Percentiles rank a stretch among this genome's conserved stretches.
Conservation (phyloP, 2,329 filamentous ascomycete genomes). For the Alternaria arborescens region DNA sequence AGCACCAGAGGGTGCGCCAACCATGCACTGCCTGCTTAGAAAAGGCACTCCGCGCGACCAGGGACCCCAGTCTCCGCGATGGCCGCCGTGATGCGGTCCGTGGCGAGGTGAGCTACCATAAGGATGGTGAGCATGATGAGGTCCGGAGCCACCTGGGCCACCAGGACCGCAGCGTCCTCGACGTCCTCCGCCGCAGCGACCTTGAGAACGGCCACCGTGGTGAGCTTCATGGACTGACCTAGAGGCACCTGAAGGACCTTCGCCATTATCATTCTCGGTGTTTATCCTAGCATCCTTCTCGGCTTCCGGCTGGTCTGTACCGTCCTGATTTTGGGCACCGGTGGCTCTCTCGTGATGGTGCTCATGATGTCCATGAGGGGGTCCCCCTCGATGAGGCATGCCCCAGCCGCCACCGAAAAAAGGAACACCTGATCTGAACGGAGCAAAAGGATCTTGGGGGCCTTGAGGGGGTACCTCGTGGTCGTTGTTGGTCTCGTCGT, state of each 20-base stretch:
- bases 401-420: slow-evolving; percentile 36
- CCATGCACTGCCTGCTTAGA: slow-evolving; percentile 4
- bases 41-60: slow-evolving; percentile 32
- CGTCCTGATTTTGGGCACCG: slow-evolving; percentile 11
- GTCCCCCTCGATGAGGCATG: slow-evolving; percentile 42
- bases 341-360: slow-evolving; percentile 28
- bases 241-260: slow-evolving; percentile 41
- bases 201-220: slow-evolving; percentile 18
- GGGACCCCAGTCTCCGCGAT: slow-evolving; percentile 38
- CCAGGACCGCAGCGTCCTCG: slow-evolving; percentile 36
- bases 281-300: slow-evolving; percentile 27
- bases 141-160: slow-evolving; percentile 29
- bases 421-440: slow-evolving; percentile 48
- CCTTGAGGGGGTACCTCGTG: slow-evolving; percentile 28
- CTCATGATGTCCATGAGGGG: slow-evolving; percentile 34
- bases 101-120: slow-evolving; percentile 19
- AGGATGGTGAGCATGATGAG: slow-evolving; percentile 22
- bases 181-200: slow-evolving; percentile 29
- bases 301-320: slow-evolving; percentile 10
- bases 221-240: slow-evolving; percentile 36
- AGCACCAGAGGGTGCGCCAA: slow-evolving; percentile 23
- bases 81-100: slow-evolving; percentile 23
- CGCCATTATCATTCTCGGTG: slow-evolving; percentile 36
- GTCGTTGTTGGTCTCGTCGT: slow-evolving; percentile 35
- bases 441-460: slow-evolving; percentile 33